Evolutionary conservation across 768 basidiomycete genomes (phyloP), one percentile per base, ranked within the genome.

Genomic region (Boletus reticuloceps): DNA sequence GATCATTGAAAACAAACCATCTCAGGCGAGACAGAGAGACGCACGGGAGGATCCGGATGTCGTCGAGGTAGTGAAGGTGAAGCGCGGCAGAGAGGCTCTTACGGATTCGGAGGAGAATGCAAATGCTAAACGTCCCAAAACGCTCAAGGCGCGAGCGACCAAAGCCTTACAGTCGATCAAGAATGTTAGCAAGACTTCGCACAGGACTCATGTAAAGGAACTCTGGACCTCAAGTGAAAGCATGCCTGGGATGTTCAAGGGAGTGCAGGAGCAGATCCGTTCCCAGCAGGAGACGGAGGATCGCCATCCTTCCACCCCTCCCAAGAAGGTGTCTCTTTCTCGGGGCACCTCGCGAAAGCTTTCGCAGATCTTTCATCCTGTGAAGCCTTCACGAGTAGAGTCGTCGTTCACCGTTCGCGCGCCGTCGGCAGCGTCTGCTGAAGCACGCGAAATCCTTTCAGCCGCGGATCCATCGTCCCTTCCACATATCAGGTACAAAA

Each of bases 11-110:
- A 56, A 56, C 31, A 61, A 56, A 56, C 52, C 50, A 54, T 66
- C 34, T 27, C 58, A 36, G 39, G 39, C 45, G 17, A 51, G 56
- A 34, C 59, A 53, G 50, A 67, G 64, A 39, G 76, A 72, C 16
- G 68, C 77, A 54, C 81, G 80, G 56, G 82, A 80, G 19, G 71
- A 71, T 52, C 67, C 64, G 37, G 83, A 84, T 60, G 77, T 85
- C 36, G 70, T 84, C 14, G 84, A 86, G 64, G 79, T 86, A 31
- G 73, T 86, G 38, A 84, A 82, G 63, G 77, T 86, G 54, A 74
- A 77, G 58, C 78, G 82, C 37, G 42, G 42, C 40, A 66, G 69
- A 47, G 68, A 68, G 19, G 48, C 51, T 47, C 29, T 47, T 12
- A 25, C 47, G 11, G 71, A 71, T 19, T 53, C 32, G 27, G 67